These are phyloP conservation scores for Penstemon barbatus DNA, from an alignment of 257 asterid genomes.

Conservation along the genomic window DNA sequence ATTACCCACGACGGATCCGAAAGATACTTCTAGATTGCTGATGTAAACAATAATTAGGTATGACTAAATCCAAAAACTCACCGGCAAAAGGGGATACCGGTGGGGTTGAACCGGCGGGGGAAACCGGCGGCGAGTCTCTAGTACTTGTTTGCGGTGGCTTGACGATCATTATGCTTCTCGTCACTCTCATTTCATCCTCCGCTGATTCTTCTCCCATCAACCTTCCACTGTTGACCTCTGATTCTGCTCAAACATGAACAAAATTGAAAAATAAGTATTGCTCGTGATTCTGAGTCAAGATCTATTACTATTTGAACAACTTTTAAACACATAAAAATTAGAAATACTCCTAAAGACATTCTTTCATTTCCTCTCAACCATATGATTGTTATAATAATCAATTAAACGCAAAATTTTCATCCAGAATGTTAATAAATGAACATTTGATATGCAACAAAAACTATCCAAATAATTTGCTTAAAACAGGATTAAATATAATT, in stretches of 20 bases:
- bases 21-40: not conserved
- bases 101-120: slow-evolving; percentile 80
- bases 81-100: slow-evolving; percentile 97
- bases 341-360: no score
- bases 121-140: slow-evolving; percentile 83
- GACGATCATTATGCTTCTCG: slow-evolving; percentile 89
- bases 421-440: no score
- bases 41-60: slow-evolving; percentile 3
- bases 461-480: not conserved
- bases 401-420: no score
- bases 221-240: slow-evolving; percentile 43
- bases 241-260: slow-evolving; percentile 30
- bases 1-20: not conserved
- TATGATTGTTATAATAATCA: no score
- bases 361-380: no score
- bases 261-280: not conserved
- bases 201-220: slow-evolving; percentile 45
- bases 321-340: no score
- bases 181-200: slow-evolving; percentile 65
- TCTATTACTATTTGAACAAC: no score
- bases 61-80: slow-evolving; percentile 31
- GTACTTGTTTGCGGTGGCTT: slow-evolving; percentile 33
- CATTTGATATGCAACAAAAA: no score
- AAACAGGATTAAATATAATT: not conserved
- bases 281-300: no score